These are phyloP conservation scores for Pichia phayaonensis DNA, from an alignment of 805 yeast species.

Conservation along the genomic window DNA sequence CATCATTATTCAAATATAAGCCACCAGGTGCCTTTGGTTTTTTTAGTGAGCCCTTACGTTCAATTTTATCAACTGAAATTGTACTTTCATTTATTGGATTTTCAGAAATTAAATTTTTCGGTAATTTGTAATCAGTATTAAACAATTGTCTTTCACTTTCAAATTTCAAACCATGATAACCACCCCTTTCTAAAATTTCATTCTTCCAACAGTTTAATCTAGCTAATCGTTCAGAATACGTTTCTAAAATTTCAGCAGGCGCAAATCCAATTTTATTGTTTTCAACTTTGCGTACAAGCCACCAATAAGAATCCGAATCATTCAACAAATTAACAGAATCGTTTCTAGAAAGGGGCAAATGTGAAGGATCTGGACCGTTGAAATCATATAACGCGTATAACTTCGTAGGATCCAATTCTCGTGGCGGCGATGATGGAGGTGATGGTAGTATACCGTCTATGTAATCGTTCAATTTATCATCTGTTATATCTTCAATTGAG, in stretches of 20 bases:
- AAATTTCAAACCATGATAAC: slow-evolving; percentile 14
- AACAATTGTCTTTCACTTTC: slow-evolving; percentile 23
- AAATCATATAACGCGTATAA: slow-evolving; percentile 84
- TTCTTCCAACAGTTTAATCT: slow-evolving; percentile 88
- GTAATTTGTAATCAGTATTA: slow-evolving; percentile 16
- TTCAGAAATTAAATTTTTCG: background rate
- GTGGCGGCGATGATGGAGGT: slow-evolving; percentile 74
- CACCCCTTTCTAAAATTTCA: slow-evolving; percentile 52
- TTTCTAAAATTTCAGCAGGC: slow-evolving; percentile 92
- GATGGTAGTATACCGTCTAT: slow-evolving; percentile 41
- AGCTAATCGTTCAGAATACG: slow-evolving; percentile 85
- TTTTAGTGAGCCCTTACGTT: slow-evolving; percentile 15
- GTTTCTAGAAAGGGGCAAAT: slow-evolving; percentile 69
- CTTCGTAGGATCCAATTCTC: slow-evolving; percentile 73
- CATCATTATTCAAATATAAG: background rate
- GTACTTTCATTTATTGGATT: slow-evolving; percentile 8
- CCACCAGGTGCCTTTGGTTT: background rate
- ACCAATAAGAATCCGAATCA: slow-evolving; percentile 94
- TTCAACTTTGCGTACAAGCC: slow-evolving; percentile 60
- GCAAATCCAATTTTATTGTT: slow-evolving; percentile 69
- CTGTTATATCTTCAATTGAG: slow-evolving; percentile 1
- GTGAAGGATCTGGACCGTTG: slow-evolving; percentile 88
- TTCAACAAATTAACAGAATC: slow-evolving; percentile 77
- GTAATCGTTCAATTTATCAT: slow-evolving; percentile 35
- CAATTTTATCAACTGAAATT: slow-evolving; percentile 14